Evolutionary conservation across 2,329 filamentous ascomycete genomes (phyloP), one percentile per base, ranked within the genome.

Genomic region (Cyanodermella asteris): DNA sequence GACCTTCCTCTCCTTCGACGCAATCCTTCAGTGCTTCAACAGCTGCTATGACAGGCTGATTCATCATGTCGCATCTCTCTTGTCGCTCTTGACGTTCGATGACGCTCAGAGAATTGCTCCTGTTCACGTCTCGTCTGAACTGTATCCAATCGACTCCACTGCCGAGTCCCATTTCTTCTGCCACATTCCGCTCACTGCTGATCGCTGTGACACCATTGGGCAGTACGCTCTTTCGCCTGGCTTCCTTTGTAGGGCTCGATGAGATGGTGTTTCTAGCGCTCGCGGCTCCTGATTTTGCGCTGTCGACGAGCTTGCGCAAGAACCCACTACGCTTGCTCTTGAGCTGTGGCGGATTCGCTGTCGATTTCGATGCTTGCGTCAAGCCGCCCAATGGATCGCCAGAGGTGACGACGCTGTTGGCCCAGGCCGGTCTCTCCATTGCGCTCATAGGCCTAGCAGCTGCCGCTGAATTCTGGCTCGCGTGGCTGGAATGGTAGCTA

Each of bases 401-500:
- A 1, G 61, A 60, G 23, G 82, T 74, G 12, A 71, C 66, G 2
- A 62, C 51, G 28, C 67, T 49, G 20, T 50, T 44, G 8, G 44
- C 38, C 57, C 58, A 71, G 1, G 65, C 72, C 12, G 65, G n/a
- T n/a, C n/a, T n/a, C n/a, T n/a, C n/a, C n/a, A n/a, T n/a, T n/a
- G n/a, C n/a, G n/a, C n/a, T n/a, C n/a, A n/a, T n/a, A n/a, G n/a
- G n/a, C n/a, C n/a, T n/a, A n/a, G n/a, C n/a, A n/a, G n/a, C n/a
- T n/a, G n/a, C n/a, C n/a, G n/a, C n/a, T n/a, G n/a, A n/a, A n/a
- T n/a, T n/a, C n/a, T n/a, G n/a, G n/a, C n/a, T n/a, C n/a, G n/a
- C 74, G 42, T 91, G 81, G 43, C 78, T 91, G 31, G 78, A 87
- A 45, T 91, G 81, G 43, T 91, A 91, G n/a, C n/a, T n/a, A n/a